phyloP scores from a whole-genome alignment of 1,139 yeast genomes.

The Lodderomyces elongisporus region DNA sequence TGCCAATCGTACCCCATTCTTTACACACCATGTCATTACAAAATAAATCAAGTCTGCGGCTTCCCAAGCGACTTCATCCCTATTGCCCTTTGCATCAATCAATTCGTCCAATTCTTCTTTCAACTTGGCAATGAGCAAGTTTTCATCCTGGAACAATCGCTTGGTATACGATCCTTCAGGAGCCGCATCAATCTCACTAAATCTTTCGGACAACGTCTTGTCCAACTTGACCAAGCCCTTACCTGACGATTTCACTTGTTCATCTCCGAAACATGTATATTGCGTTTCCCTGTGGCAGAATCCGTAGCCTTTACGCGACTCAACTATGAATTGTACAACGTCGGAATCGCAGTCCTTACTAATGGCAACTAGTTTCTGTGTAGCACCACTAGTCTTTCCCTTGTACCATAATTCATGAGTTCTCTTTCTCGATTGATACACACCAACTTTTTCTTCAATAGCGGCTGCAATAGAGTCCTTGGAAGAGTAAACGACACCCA shows the following conservation, averaged over 20 bases:
- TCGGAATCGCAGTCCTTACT: conserved; percentile 90
- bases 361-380: conserved; percentile 64
- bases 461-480: conserved; percentile 77
- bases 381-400: conserved; percentile 93
- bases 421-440: conserved; percentile 85
- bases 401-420: conserved; percentile 88
- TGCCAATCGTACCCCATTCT: conserved; percentile 69
- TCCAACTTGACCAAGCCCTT: conserved; percentile 65
- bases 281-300: conserved; percentile 84
- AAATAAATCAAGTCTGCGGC: conserved; percentile 94
- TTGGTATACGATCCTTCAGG: conserved; percentile 93
- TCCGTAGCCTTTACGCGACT: conserved; percentile 70
- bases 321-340: conserved; percentile 79
- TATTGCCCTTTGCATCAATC: conserved; percentile 64
- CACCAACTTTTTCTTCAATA: conserved; percentile 77
- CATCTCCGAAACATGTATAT: conserved; percentile 65
- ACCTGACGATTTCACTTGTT: conserved; percentile 42
- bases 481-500: conserved; percentile 92
- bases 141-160: conserved; percentile 75
- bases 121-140: conserved; percentile 76
- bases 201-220: conserved; percentile 51
- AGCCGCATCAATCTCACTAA: conserved; percentile 55
- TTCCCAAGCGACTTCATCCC: conserved; percentile 85
- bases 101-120: conserved; percentile 96
- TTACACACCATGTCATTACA: conserved; percentile 80